phyloP scores from a whole-genome alignment of 106 monocot genomes.

The Amphibolis antarctica region DNA sequence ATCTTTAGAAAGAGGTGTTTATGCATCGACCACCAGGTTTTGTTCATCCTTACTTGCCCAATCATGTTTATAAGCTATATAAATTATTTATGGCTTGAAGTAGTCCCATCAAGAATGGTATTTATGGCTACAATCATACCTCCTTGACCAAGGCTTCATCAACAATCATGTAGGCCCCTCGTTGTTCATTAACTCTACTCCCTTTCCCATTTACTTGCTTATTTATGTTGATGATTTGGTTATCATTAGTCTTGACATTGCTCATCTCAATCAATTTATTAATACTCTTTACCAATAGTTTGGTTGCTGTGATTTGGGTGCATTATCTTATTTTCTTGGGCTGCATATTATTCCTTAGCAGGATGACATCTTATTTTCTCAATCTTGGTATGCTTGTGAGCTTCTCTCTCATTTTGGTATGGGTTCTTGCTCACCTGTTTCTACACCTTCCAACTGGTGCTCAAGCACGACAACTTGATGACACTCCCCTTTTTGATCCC shows the following conservation, averaged over 20 bases:
- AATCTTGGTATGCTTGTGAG: not conserved
- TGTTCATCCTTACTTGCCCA: not conserved
- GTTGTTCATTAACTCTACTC: not conserved
- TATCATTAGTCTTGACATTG: not conserved
- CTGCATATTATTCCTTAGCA: not conserved
- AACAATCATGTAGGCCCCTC: not conserved
- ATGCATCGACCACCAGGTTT: not conserved
- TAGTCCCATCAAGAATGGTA: not conserved
- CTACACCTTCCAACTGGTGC: no score
- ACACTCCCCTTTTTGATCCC: no score
- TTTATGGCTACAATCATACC: not conserved
- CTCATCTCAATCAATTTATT: not conserved
- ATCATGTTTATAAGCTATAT: not conserved
- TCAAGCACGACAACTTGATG: no score
- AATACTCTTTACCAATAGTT: not conserved
- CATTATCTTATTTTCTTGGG: not conserved
- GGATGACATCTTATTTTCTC: not conserved
- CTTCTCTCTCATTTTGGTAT: not conserved
- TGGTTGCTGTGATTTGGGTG: not conserved
- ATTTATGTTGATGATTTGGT: not conserved
- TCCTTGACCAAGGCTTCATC: not conserved
- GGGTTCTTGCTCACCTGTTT: no score
- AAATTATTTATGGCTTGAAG: not conserved
- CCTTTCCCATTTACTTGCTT: not conserved
- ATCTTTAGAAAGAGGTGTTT: not conserved